These are phyloP conservation scores for Apiotrichum laibachii DNA, from an alignment of 1,284 basidiomycete species.

Conservation along the genomic window DNA sequence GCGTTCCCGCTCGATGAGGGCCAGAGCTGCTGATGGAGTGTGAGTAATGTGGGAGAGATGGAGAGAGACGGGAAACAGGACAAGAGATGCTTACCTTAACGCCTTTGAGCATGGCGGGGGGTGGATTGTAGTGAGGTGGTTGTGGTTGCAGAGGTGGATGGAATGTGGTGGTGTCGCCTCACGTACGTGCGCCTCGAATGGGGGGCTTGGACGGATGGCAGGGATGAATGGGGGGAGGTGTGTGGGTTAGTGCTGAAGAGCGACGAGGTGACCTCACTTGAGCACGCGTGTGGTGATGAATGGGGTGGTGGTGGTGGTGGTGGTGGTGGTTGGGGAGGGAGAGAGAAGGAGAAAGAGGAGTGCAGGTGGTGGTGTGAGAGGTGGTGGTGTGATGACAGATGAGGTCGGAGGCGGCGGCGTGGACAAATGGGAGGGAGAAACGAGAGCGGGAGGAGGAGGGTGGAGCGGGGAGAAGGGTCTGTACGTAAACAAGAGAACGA, in stretches of 20 bases:
- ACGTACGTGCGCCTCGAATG: background rate
- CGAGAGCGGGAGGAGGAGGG: background rate
- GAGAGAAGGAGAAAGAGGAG: no score
- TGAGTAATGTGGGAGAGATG: conserved; percentile 8
- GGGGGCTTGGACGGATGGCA: no score
- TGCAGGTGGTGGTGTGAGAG: no score
- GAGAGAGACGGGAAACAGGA: background rate
- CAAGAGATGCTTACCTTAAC: conserved; percentile 39
- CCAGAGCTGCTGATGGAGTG: conserved; percentile 40
- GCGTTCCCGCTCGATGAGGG: conserved; percentile 32
- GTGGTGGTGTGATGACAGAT: no score
- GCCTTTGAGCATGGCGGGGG: conserved; percentile 47
- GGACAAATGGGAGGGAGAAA: background rate
- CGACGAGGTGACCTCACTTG: no score
- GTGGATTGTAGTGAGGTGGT: background rate
- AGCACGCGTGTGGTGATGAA: no score
- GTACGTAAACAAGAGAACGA: no score
- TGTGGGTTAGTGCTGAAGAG: background rate
- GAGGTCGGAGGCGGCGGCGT: no score
- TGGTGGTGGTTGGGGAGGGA: no score
- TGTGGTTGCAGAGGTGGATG: background rate
- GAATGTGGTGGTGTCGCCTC: background rate
- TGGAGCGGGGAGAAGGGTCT: background rate
- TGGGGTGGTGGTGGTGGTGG: no score
- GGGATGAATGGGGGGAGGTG: background rate